Conservation (phyloP, 176 grass and related monocot genomes). For the Avena eriantha region DNA sequence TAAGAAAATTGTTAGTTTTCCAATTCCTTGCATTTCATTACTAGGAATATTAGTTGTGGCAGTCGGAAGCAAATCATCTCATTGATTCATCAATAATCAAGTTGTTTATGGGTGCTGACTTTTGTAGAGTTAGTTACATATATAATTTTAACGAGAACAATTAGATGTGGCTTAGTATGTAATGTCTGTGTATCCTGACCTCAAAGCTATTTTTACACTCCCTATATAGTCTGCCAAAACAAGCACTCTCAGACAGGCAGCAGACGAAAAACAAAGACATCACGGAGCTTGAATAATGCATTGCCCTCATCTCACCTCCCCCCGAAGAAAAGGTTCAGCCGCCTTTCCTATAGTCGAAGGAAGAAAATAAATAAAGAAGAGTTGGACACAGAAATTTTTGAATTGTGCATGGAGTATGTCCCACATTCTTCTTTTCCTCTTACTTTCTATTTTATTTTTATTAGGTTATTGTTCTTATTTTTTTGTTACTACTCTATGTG, state of each 20-base stretch:
- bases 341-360: slow-evolving; percentile 40
- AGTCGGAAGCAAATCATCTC: background rate
- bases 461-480: slow-evolving; percentile 2
- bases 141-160: too few relatives aligned
- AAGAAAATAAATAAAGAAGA: slow-evolving; percentile 56
- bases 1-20: background rate
- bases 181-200: background rate
- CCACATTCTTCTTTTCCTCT: background rate
- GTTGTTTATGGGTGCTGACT: background rate
- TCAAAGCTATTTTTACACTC: slow-evolving; percentile 12
- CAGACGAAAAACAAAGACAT: slow-evolving; percentile 30
- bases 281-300: slow-evolving; percentile 16
- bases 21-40: background rate
- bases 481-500: slow-evolving; percentile 17
- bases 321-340: slow-evolving; percentile 30
- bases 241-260: slow-evolving; percentile 46
- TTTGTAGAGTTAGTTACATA: background rate
- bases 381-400: slow-evolving; percentile 66
- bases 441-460: background rate
- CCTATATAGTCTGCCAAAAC: slow-evolving; percentile 43
- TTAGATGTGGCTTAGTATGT: background rate
- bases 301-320: slow-evolving; percentile 41
- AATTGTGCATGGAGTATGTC: slow-evolving; percentile 86
- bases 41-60: background rate
- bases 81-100: background rate